These are phyloP conservation scores for Ajuga chamaepitys DNA, from an alignment of 257 asterid species.

Conservation along the genomic window DNA sequence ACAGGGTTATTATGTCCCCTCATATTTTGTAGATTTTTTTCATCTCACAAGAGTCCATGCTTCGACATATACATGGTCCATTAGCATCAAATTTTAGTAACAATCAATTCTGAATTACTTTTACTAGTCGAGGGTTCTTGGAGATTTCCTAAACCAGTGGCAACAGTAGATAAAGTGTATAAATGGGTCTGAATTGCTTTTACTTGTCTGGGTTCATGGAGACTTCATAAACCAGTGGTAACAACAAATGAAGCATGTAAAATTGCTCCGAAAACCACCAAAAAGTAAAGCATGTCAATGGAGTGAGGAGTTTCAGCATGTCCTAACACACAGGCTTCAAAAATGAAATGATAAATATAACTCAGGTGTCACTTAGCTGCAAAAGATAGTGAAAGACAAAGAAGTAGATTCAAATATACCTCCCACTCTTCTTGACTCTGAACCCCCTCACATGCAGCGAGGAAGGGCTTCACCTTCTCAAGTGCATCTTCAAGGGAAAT, in stretches of 20 bases:
- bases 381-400: background rate
- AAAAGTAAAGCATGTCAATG: background rate
- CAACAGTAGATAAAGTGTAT: background rate
- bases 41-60: background rate
- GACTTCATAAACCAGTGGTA: too few relatives aligned
- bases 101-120: background rate
- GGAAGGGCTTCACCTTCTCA: constrained; percentile 88
- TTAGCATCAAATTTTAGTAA: background rate
- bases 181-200: too few relatives aligned
- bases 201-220: too few relatives aligned
- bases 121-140: background rate
- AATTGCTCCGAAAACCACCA: background rate
- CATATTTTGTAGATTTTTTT: background rate
- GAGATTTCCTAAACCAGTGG: background rate
- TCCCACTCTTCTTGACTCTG: constrained; percentile 89
- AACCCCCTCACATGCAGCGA: constrained; percentile 76
- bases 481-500: constrained; percentile 73
- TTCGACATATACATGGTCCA: background rate
- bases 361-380: background rate
- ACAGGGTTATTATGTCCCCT: background rate
- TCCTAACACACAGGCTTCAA: background rate
- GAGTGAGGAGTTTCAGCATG: background rate
- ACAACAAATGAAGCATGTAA: too few relatives aligned
- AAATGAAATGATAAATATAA: background rate
- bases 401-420: constrained; percentile 33